A percentile compares a stretch with the other conserved stretches of the same genome.
phyloP scores from a whole-genome alignment of 2,329 filamentous ascomycete genomes.

The Cladosporium phlei region DNA sequence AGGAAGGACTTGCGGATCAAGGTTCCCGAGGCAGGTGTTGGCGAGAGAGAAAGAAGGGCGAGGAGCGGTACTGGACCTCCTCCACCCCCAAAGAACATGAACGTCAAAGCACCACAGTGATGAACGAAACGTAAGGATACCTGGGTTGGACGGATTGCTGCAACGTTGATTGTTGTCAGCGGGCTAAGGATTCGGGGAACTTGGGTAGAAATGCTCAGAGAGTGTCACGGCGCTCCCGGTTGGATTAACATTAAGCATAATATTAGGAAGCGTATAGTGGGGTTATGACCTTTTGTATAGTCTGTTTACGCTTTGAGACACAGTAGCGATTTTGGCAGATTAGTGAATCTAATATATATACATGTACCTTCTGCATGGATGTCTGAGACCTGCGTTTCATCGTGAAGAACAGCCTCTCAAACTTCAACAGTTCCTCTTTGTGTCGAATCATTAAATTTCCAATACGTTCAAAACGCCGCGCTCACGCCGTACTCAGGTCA shows the following conservation, averaged over 20 bases:
- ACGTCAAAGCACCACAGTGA: constrained; percentile 7
- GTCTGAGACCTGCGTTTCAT: too few relatives aligned
- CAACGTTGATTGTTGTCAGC: too few relatives aligned
- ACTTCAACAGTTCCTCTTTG: neutral
- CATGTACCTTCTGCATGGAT: too few relatives aligned
- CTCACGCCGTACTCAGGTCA: neutral
- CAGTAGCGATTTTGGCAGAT: too few relatives aligned
- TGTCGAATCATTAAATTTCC: neutral
- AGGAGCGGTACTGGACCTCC: constrained; percentile 58
- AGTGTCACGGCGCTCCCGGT: neutral
- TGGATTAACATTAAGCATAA: constrained; percentile 7
- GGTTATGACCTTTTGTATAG: too few relatives aligned
- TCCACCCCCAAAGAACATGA: constrained; percentile 18
- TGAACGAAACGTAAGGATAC: too few relatives aligned
- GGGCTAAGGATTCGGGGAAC: neutral
- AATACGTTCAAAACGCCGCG: constrained; percentile 2
- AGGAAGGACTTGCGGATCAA: constrained; percentile 35
- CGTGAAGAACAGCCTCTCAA: neutral
- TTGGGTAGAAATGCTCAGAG: neutral
- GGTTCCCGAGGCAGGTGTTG: constrained; percentile 42
- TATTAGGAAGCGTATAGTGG: too few relatives aligned
- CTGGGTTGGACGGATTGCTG: too few relatives aligned
- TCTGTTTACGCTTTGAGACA: too few relatives aligned
- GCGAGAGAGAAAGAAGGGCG: constrained; percentile 57
- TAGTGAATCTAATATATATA: too few relatives aligned